Evolutionary conservation across 1,139 yeast genomes (phyloP).

Genomic region (Maudiozyma humilis): DNA sequence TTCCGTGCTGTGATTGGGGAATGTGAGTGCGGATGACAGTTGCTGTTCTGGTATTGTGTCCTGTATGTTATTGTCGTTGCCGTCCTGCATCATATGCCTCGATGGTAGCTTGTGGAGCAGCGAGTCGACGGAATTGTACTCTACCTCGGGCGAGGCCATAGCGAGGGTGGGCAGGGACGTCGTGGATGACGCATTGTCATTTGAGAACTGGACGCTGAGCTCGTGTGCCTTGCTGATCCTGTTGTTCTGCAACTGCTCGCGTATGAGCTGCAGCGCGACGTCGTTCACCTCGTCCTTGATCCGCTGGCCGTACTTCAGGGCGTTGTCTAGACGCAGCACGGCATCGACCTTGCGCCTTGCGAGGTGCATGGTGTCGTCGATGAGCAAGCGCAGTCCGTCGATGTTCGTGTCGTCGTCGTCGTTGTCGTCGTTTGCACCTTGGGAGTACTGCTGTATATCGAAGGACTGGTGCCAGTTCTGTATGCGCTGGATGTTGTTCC

Average conservation of each 20-base stretch:
- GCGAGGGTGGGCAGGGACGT: conserved; percentile 7
- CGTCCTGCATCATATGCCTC: not conserved
- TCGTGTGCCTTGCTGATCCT: conserved; percentile 28
- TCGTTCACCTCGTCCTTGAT: conserved; percentile 75
- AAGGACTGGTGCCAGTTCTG: conserved; percentile 37
- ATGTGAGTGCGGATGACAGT: not conserved
- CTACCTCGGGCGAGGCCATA: not conserved
- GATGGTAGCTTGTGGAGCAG: conserved; percentile 1
- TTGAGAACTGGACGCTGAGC: conserved; percentile 2
- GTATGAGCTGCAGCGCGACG: conserved; percentile 58
- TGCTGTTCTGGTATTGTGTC: not conserved
- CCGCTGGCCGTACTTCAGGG: conserved; percentile 69
- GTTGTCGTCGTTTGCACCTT: not conserved
- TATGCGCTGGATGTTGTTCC: conserved; percentile 51
- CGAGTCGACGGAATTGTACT: conserved; percentile 2
- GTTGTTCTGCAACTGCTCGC: conserved; percentile 47
- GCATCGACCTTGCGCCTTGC: conserved; percentile 65
- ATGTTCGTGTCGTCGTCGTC: conserved; percentile 31
- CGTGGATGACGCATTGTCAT: conserved; percentile 3
- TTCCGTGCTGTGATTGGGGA: not conserved
- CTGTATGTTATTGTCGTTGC: not conserved
- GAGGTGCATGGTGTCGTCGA: conserved; percentile 58
- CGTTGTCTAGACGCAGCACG: conserved; percentile 66
- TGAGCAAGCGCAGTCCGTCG: conserved; percentile 39
- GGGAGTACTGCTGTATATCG: conserved; percentile 35